Evolutionary conservation across 805 yeast species (phyloP).

Genomic region (Metschnikowia lunata): DNA sequence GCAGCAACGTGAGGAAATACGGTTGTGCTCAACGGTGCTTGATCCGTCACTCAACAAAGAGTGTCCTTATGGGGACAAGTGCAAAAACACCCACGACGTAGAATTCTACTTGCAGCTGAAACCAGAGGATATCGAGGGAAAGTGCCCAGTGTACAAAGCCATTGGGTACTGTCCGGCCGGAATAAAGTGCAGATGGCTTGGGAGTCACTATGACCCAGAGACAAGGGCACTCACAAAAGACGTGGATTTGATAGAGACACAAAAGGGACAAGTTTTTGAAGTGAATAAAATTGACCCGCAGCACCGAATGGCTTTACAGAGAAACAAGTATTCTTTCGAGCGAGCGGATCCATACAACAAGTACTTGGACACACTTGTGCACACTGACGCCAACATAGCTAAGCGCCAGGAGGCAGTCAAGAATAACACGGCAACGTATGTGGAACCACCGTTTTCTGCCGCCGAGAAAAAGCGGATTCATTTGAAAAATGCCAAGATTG

Average conservation of each 20-base stretch:
- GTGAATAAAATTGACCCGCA: constrained; percentile 56
- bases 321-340: constrained; percentile 57
- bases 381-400: constrained; percentile 36
- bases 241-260: constrained; percentile 32
- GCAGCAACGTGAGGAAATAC: constrained; percentile 59
- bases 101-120: constrained; percentile 59
- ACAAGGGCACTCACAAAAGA: constrained; percentile 44
- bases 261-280: constrained; percentile 45
- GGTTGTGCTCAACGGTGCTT: constrained; percentile 60
- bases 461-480: constrained; percentile 78
- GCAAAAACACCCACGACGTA: constrained; percentile 77
- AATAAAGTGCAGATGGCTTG: constrained; percentile 85
- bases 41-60: constrained; percentile 46
- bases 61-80: constrained; percentile 66
- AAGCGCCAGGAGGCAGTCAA: constrained; percentile 22
- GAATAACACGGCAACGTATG: constrained; percentile 46
- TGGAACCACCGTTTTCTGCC: constrained; percentile 72
- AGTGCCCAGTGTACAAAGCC: constrained; percentile 78
- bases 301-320: constrained; percentile 47
- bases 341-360: constrained; percentile 51
- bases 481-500: constrained; percentile 70
- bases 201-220: constrained; percentile 57
- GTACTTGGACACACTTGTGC: constrained; percentile 60
- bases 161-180: constrained; percentile 93
- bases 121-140: constrained; percentile 66